phyloP scores from a whole-genome alignment of 2,329 filamentous ascomycete genomes.

The Cladosporium sp. region DNA sequence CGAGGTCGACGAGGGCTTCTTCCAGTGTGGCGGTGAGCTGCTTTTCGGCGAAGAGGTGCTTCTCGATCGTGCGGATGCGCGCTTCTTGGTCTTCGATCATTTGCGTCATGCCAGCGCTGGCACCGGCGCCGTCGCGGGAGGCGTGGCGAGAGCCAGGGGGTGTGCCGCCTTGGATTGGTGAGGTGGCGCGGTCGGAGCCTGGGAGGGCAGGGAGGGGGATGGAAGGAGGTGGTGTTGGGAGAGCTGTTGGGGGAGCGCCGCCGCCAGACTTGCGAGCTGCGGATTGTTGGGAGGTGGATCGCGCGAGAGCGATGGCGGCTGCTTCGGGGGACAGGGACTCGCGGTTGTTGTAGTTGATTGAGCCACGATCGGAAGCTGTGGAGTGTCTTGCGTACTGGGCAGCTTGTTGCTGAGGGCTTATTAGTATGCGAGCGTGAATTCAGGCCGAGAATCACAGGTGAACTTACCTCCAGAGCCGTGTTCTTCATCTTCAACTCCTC shows the following conservation, averaged over 20 bases:
- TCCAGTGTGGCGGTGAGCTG: slow-evolving; percentile 93
- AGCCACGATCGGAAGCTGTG: slow-evolving; percentile 26
- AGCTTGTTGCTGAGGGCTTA: slow-evolving; percentile 52
- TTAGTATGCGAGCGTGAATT: slow-evolving; percentile 12
- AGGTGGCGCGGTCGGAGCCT: slow-evolving; percentile 57
- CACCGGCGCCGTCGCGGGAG: slow-evolving; percentile 50
- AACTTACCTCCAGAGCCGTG: slow-evolving; percentile 67
- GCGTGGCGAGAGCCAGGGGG: slow-evolving; percentile 63
- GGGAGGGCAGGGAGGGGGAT: slow-evolving; percentile 95
- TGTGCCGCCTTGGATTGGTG: slow-evolving; percentile 51
- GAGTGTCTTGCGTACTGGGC: slow-evolving; percentile 29
- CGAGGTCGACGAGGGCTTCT: slow-evolving; percentile 89
- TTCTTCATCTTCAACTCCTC: slow-evolving; percentile 76
- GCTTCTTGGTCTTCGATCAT: slow-evolving; percentile 92
- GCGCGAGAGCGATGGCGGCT: slow-evolving; percentile 40
- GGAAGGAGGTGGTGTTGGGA: slow-evolving; percentile 89
- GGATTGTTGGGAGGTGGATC: slow-evolving; percentile 57
- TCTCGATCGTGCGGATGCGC: slow-evolving; percentile 92
- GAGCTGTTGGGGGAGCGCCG: slow-evolving; percentile 62
- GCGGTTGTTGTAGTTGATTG: slow-evolving; percentile 38
- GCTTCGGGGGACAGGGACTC: slow-evolving; percentile 43
- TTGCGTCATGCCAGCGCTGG: slow-evolving; percentile 65
- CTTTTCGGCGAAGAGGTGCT: slow-evolving; percentile 91
- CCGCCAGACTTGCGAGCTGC: slow-evolving; percentile 73
- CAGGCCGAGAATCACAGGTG: not conserved